Percentiles rank a stretch among this genome's conserved stretches.
These are phyloP conservation scores for Metrosideros polymorpha DNA, from an alignment of 441 rosid genomes.

Conservation along the genomic window DNA sequence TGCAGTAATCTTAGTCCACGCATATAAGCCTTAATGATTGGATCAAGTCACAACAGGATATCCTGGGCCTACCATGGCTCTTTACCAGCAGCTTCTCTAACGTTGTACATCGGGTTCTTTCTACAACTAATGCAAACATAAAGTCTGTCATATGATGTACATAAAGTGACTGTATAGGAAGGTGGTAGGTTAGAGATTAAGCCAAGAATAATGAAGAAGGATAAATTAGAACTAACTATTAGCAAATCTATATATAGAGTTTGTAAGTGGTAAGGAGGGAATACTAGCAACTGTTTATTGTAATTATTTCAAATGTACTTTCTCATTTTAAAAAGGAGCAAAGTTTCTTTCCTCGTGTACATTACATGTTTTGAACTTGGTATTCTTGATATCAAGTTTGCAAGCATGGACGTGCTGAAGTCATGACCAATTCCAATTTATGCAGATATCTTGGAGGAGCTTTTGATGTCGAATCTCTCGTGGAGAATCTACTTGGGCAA, in stretches of 20 bases:
- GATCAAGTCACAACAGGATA: not conserved
- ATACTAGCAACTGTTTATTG: not conserved
- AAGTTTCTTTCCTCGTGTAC: not conserved
- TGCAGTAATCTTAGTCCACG: not conserved
- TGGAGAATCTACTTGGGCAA: constrained; percentile 90
- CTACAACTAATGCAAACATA: not conserved
- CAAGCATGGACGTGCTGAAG: not conserved
- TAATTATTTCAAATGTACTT: not conserved
- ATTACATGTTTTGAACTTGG: not conserved
- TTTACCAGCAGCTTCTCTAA: not conserved
- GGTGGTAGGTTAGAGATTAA: not conserved
- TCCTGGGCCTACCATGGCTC: not conserved
- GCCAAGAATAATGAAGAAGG: not conserved
- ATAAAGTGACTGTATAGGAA: not conserved
- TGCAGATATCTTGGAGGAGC: constrained; percentile 94
- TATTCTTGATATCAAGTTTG: not conserved
- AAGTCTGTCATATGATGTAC: not conserved
- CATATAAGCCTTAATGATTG: not conserved
- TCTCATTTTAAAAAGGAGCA: not conserved
- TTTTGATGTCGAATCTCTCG: constrained; percentile 96
- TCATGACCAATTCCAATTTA: constrained; percentile 1
- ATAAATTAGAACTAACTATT: not conserved
- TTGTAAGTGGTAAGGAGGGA: not conserved
- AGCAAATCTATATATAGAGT: not conserved
- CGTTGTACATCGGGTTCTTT: not conserved